phyloP scores from a whole-genome alignment of 2,329 filamentous ascomycete species.

The Colletotrichum kahawae region DNA sequence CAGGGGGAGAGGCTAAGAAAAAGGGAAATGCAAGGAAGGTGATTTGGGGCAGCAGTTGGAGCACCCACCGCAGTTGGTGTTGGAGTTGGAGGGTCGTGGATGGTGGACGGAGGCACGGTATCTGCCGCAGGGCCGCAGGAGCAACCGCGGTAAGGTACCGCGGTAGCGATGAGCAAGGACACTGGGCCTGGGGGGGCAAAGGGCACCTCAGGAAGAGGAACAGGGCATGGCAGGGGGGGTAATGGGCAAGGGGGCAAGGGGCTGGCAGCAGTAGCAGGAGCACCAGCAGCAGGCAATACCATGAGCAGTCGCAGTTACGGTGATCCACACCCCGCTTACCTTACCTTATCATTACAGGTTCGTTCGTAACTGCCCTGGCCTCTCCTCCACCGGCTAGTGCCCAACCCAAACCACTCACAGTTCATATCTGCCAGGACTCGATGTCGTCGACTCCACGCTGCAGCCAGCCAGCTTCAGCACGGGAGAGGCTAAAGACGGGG shows the following conservation, averaged over 20 bases:
- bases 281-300: neutral
- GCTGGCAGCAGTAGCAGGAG: neutral
- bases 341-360: conserved; percentile 21
- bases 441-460: neutral
- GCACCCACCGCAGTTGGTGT: neutral
- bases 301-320: neutral
- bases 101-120: conserved; percentile 9
- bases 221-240: neutral
- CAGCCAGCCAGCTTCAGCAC: neutral
- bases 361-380: neutral
- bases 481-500: neutral
- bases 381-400: neutral
- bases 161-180: neutral
- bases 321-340: conserved; percentile 16
- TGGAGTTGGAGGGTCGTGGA: neutral
- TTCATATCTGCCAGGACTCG: neutral
- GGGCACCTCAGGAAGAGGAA: neutral
- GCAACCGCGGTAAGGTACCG: conserved; percentile 14
- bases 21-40: neutral
- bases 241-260: neutral
- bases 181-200: neutral
- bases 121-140: conserved; percentile 5
- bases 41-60: neutral
- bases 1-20: neutral
- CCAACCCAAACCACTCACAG: neutral